These are phyloP conservation scores for Beauveria bassiana DNA, from an alignment of 2,329 filamentous ascomycete genomes.

Conservation along the genomic window DNA sequence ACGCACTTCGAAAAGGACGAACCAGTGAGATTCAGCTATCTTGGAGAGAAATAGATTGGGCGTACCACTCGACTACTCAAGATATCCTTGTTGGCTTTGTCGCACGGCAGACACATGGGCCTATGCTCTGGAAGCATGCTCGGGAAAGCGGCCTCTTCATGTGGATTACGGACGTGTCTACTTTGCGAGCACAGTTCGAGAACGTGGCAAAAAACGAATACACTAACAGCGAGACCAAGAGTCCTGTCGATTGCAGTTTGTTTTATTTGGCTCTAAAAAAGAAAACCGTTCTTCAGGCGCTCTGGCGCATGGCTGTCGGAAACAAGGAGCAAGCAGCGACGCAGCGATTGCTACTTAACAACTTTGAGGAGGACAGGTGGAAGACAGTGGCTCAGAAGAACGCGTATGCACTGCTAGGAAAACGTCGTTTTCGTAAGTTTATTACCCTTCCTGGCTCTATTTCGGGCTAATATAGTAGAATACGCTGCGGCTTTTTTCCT, in stretches of 20 bases:
- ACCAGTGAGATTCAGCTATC: conserved; percentile 59
- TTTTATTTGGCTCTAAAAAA: conserved; percentile 88
- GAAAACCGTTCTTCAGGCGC: conserved; percentile 79
- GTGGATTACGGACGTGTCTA: conserved; percentile 75
- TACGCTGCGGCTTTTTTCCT: conserved; percentile 97
- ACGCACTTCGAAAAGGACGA: conserved; percentile 61
- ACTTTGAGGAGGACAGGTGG: conserved; percentile 84
- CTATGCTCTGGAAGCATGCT: conserved; percentile 77
- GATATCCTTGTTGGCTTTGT: conserved; percentile 85
- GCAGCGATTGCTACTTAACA: conserved; percentile 72
- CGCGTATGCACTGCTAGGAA: conserved; percentile 88
- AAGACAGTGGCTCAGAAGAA: conserved; percentile 88
- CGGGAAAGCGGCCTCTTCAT: conserved; percentile 86
- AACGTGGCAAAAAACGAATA: conserved; percentile 90
- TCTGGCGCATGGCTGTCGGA: conserved; percentile 93
- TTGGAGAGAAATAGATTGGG: conserved; percentile 79
- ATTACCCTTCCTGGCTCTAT: neutral
- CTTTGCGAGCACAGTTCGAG: conserved; percentile 73
- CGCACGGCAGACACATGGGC: conserved; percentile 68
- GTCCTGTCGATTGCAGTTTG: conserved; percentile 83
- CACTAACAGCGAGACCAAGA: conserved; percentile 76
- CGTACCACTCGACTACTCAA: conserved; percentile 76
- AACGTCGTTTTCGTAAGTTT: conserved; percentile 68
- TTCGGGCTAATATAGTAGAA: conserved; percentile 42
- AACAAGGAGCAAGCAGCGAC: conserved; percentile 80